These are phyloP conservation scores for Melaleuca alternifolia DNA, from an alignment of 345 rosid genomes.

Conservation along the genomic window DNA sequence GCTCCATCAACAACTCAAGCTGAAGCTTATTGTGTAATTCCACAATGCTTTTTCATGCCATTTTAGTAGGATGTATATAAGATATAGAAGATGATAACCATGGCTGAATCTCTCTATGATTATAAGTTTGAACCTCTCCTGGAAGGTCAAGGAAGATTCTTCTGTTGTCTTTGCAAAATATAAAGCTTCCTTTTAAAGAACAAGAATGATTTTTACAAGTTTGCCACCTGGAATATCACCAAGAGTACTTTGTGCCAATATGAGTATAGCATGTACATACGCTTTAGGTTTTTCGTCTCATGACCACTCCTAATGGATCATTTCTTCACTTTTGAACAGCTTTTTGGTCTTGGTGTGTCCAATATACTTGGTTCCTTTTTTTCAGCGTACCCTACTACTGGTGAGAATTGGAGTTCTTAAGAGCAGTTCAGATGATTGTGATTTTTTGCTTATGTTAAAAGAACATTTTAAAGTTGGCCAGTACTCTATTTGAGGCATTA, in stretches of 20 bases:
- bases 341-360: constrained; percentile 96
- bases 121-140: neutral
- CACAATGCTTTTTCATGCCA: neutral
- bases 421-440: neutral
- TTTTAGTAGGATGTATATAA: neutral
- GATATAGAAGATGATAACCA: neutral
- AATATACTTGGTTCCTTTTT: constrained; percentile 85
- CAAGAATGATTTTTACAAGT: neutral
- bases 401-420: constrained; percentile 29
- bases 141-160: neutral
- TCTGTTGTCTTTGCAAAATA: neutral
- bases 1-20: neutral
- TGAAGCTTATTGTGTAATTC: neutral
- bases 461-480: neutral
- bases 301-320: neutral
- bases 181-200: neutral
- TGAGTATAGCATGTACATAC: neutral
- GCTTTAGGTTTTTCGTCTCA: neutral
- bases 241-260: neutral
- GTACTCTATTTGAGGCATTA: neutral
- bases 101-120: neutral
- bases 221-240: neutral
- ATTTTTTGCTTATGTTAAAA: neutral
- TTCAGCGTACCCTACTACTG: constrained; percentile 89
- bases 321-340: constrained; percentile 29